Evolutionary conservation across 495 filamentous ascomycete species (phyloP).

Genomic region (Aspergillus homomorphus): DNA sequence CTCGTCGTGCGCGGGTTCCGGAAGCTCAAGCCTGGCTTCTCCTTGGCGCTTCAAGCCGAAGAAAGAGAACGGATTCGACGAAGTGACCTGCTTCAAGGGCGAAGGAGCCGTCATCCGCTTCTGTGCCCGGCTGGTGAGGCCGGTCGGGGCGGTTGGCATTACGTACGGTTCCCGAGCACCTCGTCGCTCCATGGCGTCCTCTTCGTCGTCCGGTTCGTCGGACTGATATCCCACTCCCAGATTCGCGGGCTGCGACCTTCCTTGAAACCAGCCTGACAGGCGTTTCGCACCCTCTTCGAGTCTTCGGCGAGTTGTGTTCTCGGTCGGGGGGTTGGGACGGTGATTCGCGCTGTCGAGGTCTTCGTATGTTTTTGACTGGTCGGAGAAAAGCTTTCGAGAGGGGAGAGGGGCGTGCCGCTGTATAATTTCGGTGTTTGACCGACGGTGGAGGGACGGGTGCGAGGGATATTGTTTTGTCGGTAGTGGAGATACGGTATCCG

Average conservation of each 20-base stretch:
- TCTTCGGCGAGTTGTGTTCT: conserved; percentile 41
- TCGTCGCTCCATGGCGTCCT: conserved; percentile 22
- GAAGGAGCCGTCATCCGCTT: conserved; percentile 34
- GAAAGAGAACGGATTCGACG: conserved; percentile 36
- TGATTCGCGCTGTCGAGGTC: conserved; percentile 20
- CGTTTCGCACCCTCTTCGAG: conserved; percentile 40
- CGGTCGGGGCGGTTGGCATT: conserved; percentile 17
- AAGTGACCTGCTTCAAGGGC: conserved; percentile 33
- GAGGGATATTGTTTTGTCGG: conserved; percentile 21
- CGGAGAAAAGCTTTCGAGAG: conserved; percentile 16
- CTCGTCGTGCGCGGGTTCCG: conserved; percentile 53
- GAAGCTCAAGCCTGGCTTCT: conserved; percentile 25
- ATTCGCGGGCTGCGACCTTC: conserved; percentile 47
- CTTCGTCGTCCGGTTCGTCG: conserved; percentile 14
- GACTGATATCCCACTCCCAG: conserved; percentile 31
- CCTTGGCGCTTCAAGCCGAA: conserved; percentile 37
- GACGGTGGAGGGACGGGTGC: conserved; percentile 36
- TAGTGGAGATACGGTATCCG: conserved; percentile 15
- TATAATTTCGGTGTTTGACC: conserved; percentile 42
- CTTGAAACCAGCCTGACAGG: conserved; percentile 51
- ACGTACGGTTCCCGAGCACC: conserved; percentile 13
- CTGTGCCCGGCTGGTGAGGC: conserved; percentile 28
- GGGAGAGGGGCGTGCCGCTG: conserved; percentile 26
- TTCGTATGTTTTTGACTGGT: conserved; percentile 25
- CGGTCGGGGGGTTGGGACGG: conserved; percentile 21